Evolutionary conservation across 495 filamentous ascomycete genomes (phyloP).

Genomic region (Lichenothelia convexa): DNA sequence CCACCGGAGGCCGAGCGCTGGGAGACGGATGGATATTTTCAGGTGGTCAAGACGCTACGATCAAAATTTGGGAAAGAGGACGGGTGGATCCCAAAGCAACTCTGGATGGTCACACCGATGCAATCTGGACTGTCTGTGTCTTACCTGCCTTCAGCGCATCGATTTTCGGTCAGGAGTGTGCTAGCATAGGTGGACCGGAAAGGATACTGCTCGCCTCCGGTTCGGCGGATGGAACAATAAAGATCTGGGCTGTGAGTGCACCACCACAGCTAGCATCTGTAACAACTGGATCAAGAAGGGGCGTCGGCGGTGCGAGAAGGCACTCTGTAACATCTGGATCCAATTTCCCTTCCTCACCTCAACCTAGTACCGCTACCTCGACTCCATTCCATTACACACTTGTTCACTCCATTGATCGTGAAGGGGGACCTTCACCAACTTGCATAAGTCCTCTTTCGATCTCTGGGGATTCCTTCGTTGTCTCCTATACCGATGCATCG

Average conservation of each 20-base stretch:
- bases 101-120: conserved; percentile 82
- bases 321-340: conserved; percentile 84
- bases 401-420: conserved; percentile 63
- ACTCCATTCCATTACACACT: conserved; percentile 49
- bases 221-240: conserved; percentile 75
- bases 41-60: conserved; percentile 81
- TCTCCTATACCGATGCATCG: conserved; percentile 75
- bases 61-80: conserved; percentile 87
- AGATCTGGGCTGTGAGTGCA: conserved; percentile 88
- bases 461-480: conserved; percentile 82
- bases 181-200: conserved; percentile 55
- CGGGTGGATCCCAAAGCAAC: conserved; percentile 91
- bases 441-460: conserved; percentile 76
- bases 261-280: conserved; percentile 69
- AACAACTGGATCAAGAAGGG: conserved; percentile 48
- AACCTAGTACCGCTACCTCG: conserved; percentile 59
- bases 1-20: conserved; percentile 63
- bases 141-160: conserved; percentile 67
- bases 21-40: conserved; percentile 97
- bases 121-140: conserved; percentile 88
- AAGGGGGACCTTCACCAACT: conserved; percentile 55
- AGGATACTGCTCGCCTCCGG: conserved; percentile 81
- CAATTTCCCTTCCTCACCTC: conserved; percentile 76
- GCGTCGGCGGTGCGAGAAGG: conserved; percentile 58
- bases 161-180: conserved; percentile 53